These are phyloP conservation scores for Aureobasidium namibiae DNA, from an alignment of 2,329 filamentous ascomycete species.

Conservation along the genomic window DNA sequence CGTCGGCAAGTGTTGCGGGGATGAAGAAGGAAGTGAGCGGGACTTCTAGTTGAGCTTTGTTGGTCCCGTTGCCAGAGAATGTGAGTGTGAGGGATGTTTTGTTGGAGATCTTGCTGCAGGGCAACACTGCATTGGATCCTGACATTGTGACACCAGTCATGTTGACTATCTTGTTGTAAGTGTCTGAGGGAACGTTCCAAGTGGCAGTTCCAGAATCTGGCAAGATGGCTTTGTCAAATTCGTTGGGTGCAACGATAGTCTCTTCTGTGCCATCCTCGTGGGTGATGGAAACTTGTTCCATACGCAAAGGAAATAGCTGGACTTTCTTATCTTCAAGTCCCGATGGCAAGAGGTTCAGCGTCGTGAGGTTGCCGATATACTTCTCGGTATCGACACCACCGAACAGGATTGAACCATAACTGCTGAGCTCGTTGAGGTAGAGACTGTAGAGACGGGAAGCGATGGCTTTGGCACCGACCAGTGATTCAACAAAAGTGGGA, in stretches of 20 bases:
- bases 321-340: background rate
- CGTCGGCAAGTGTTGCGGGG: conserved; percentile 21
- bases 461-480: conserved; percentile 24
- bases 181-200: conserved; percentile 19
- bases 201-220: conserved; percentile 27
- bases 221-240: conserved; percentile 19
- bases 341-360: conserved; percentile 22
- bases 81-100: conserved; percentile 21
- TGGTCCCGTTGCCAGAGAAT: conserved; percentile 18
- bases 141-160: conserved; percentile 19
- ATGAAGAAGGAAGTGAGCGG: conserved; percentile 23
- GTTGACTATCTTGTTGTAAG: conserved; percentile 20
- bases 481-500: conserved; percentile 26
- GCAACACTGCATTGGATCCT: conserved; percentile 13
- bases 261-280: conserved; percentile 16
- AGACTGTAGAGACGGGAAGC: conserved; percentile 25
- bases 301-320: background rate
- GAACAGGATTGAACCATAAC: conserved; percentile 26
- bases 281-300: conserved; percentile 19
- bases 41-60: conserved; percentile 22
- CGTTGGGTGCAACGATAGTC: conserved; percentile 19
- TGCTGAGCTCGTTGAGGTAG: conserved; percentile 23
- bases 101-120: conserved; percentile 21
- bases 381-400: conserved; percentile 27
- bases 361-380: conserved; percentile 24